Conservation (phyloP, 2,329 filamentous ascomycete genomes). For the Clonostachys sp. region DNA sequence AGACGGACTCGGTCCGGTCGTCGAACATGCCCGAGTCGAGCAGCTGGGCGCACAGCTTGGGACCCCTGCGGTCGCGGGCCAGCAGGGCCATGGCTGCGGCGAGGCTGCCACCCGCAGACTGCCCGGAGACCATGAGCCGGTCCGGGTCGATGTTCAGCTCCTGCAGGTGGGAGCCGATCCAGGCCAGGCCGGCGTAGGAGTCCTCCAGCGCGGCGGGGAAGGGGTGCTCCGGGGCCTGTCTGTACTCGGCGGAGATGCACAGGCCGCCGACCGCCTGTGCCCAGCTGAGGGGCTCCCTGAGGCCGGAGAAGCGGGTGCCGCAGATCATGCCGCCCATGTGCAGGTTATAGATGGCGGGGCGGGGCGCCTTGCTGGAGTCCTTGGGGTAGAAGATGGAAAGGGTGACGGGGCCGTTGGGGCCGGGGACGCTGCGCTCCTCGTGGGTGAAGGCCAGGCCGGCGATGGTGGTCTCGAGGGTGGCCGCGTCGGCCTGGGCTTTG, state of each 20-base stretch:
- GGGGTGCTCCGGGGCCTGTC: constrained; percentile 14
- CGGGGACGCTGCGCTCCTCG: constrained; percentile 9
- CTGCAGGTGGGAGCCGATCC: constrained; percentile 25
- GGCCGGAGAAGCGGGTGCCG: constrained; percentile 12
- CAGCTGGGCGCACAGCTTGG: constrained; percentile 28
- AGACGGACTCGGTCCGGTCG: constrained; percentile 26
- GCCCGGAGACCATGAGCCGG: constrained; percentile 32
- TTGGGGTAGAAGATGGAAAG: constrained; percentile 12
- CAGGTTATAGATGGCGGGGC: constrained; percentile 10
- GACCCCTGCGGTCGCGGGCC: constrained; percentile 23
- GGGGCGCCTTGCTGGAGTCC: not conserved
- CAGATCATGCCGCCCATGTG: constrained; percentile 14
- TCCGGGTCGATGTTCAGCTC: constrained; percentile 32
- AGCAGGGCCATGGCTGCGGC: constrained; percentile 29
- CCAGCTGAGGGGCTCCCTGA: constrained; percentile 10
- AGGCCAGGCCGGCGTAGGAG: constrained; percentile 21
- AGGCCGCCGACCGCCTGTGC: constrained; percentile 8
- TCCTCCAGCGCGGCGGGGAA: constrained; percentile 14
- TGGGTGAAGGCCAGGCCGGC: constrained; percentile 11
- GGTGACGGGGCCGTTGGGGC: constrained; percentile 8
- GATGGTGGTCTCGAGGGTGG: constrained; percentile 8
- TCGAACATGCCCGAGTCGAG: constrained; percentile 43
- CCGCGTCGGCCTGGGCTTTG: constrained; percentile 4
- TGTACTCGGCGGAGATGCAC: constrained; percentile 16
- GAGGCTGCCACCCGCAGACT: constrained; percentile 35